These are phyloP conservation scores for Blastosporella zonata DNA, from an alignment of 1,284 basidiomycete species.

Conservation along the genomic window DNA sequence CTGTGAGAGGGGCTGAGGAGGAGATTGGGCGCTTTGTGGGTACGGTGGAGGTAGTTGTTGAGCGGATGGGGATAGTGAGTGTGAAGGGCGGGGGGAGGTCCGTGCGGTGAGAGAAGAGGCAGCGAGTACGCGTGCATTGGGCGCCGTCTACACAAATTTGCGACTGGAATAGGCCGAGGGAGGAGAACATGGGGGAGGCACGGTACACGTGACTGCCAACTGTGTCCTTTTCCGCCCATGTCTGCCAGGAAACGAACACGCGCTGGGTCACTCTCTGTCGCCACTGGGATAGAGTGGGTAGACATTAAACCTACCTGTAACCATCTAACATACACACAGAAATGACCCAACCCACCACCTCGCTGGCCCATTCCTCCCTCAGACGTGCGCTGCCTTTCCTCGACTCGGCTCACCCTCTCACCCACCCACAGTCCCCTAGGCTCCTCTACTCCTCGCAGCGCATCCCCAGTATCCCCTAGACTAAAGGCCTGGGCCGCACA, in stretches of 20 bases:
- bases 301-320: conserved; percentile 4
- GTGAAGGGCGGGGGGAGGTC: conserved; percentile 34
- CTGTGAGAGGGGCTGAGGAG: conserved; percentile 22
- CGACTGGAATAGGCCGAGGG: conserved; percentile 53
- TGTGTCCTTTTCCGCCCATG: conserved; percentile 14
- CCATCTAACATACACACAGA: conserved; percentile 28
- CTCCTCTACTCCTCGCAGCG: conserved; percentile 34
- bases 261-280: conserved; percentile 12
- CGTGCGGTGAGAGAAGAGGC: conserved; percentile 61
- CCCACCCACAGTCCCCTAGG: conserved; percentile 38
- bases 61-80: conserved; percentile 38
- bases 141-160: conserved; percentile 60
- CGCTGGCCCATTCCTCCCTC: conserved; percentile 55
- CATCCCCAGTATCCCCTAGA: conserved; percentile 27
- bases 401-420: conserved; percentile 15
- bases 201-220: conserved; percentile 3
- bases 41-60: conserved; percentile 16
- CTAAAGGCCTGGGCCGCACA: conserved; percentile 14
- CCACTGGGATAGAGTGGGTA: conserved; percentile 34
- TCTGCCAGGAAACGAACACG: conserved; percentile 7
- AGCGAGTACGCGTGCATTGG: conserved; percentile 49
- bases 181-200: conserved; percentile 59
- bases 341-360: conserved; percentile 57
- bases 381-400: conserved; percentile 44
- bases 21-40: conserved; percentile 37